phyloP scores from a whole-genome alignment of 768 basidiomycete genomes.

The Trametes cingulata region DNA sequence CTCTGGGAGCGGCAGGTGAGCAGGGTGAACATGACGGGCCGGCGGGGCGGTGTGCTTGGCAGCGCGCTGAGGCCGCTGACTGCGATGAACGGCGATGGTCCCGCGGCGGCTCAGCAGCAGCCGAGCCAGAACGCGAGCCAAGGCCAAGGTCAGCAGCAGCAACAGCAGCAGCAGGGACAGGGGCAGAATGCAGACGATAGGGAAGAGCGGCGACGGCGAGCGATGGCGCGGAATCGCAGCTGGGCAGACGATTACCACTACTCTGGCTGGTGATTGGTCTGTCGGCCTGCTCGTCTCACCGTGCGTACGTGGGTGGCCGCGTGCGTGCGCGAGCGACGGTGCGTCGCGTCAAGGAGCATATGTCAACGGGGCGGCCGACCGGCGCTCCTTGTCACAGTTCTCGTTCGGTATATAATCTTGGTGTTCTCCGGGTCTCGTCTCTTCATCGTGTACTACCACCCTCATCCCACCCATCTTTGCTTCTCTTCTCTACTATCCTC shows the following conservation, averaged over 20 bases:
- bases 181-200: constrained; percentile 35
- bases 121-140: constrained; percentile 16
- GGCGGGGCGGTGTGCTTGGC: constrained; percentile 29
- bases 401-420: constrained; percentile 6
- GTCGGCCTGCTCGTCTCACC: not conserved
- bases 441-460: constrained; percentile 17
- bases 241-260: constrained; percentile 71
- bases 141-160: constrained; percentile 9
- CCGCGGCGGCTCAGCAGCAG: constrained; percentile 8
- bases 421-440: constrained; percentile 6
- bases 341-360: not conserved
- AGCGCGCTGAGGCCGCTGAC: constrained; percentile 38
- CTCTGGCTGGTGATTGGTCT: constrained; percentile 55
- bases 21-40: constrained; percentile 45
- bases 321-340: not conserved
- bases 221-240: constrained; percentile 61
- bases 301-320: not conserved
- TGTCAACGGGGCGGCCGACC: not conserved
- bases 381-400: not conserved
- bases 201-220: constrained; percentile 44
- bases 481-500: not conserved
- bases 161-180: constrained; percentile 38
- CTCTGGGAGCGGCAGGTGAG: constrained; percentile 79
- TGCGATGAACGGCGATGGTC: constrained; percentile 26
- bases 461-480: constrained; percentile 1